Percentiles rank a stretch among this genome's conserved stretches.
Conservation (phyloP, 805 yeast species). For the Myxozyma nipponensis region DNA sequence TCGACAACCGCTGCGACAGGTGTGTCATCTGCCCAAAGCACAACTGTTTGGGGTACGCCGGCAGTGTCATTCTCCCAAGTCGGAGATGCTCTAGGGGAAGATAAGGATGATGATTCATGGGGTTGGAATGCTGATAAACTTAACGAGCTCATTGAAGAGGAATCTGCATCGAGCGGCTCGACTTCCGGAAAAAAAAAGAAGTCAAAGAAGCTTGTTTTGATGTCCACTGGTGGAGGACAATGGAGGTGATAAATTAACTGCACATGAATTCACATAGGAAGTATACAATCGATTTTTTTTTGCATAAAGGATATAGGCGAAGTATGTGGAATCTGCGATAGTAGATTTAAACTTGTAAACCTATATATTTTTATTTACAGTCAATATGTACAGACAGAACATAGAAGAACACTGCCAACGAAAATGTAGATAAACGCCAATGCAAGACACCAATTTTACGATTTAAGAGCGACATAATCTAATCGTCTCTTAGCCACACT, state of each 20-base stretch:
- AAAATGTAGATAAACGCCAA: background rate
- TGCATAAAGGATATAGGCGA: no score
- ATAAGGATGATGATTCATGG: conserved; percentile 34
- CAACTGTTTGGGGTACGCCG: conserved; percentile 77
- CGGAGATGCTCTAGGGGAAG: conserved; percentile 37
- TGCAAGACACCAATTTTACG: background rate
- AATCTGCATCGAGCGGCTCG: conserved; percentile 51
- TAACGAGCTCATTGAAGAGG: conserved; percentile 41
- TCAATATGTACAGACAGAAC: background rate
- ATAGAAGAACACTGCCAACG: background rate
- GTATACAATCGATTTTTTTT: no score
- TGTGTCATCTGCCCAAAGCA: conserved; percentile 29
- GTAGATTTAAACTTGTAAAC: no score
- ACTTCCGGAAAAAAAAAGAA: conserved; percentile 48
- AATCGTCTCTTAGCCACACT: conserved; percentile 62
- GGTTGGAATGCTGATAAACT: conserved; percentile 46
- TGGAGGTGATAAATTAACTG: background rate
- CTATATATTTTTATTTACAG: no score
- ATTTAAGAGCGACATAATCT: conserved; percentile 1
- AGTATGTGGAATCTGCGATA: no score
- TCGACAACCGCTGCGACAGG: conserved; percentile 11
- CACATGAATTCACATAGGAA: no score
- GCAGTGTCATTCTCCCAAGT: conserved; percentile 33
- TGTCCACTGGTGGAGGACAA: conserved; percentile 14
- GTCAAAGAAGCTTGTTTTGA: conserved; percentile 15